Evolutionary conservation across 1,139 yeast species (phyloP).

Genomic region (Yamadazyma atmosphaerica): DNA sequence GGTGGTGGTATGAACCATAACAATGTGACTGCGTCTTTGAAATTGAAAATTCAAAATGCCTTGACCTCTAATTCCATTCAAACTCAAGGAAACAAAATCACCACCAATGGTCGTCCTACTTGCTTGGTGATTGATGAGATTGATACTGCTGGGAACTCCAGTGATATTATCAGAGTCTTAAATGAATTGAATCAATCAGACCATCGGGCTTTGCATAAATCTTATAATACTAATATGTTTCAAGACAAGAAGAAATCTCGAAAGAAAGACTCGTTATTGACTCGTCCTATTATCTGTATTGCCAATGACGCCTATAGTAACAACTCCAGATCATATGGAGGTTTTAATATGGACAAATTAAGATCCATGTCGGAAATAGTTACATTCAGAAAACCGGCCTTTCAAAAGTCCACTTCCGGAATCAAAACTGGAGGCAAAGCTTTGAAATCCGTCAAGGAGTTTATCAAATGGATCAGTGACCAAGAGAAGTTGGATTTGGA

Average conservation of each 20-base stretch:
- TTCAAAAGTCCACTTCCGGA: conserved; percentile 43
- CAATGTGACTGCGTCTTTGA: conserved; percentile 31
- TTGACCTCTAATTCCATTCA: conserved; percentile 64
- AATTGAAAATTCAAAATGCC: conserved; percentile 63
- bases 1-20: conserved; percentile 14
- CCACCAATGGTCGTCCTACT: conserved; percentile 56
- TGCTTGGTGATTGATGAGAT: conserved; percentile 87
- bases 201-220: conserved; percentile 40
- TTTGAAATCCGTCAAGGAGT: conserved; percentile 41
- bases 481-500: conserved; percentile 34
- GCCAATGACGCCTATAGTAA: conserved; percentile 84
- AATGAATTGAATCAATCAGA: conserved; percentile 64
- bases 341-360: conserved; percentile 63
- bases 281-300: conserved; percentile 87
- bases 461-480: conserved; percentile 32
- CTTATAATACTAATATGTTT: conserved; percentile 10
- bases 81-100: conserved; percentile 18
- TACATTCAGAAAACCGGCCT: conserved; percentile 57
- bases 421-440: conserved; percentile 36
- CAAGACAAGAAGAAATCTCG: conserved; percentile 20
- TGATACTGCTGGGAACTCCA: conserved; percentile 79
- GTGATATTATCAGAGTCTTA: conserved; percentile 72
- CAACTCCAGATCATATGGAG: conserved; percentile 27
- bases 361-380: conserved; percentile 74
- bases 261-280: conserved; percentile 42